Percentiles rank a stretch among this genome's conserved stretches.
Evolutionary conservation across 345 rosid genomes (phyloP).

Genomic region (Syzygium aqueum): DNA sequence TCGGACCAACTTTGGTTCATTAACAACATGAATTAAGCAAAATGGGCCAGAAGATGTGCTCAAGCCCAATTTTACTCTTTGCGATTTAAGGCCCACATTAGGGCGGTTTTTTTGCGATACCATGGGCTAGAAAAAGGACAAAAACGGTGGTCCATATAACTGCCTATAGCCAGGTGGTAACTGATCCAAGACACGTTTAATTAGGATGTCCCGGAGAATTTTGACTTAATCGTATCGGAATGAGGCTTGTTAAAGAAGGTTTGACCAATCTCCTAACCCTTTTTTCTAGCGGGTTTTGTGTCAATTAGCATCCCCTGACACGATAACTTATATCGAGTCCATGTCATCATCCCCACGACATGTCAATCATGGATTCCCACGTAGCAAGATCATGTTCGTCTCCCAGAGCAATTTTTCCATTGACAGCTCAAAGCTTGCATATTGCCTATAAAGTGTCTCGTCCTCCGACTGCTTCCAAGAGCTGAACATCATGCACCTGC

Average conservation of each 20-base stretch:
- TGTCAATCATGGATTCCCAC: not conserved
- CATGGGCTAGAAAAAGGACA: not conserved
- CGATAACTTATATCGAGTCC: not conserved
- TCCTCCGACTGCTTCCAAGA: too few relatives aligned
- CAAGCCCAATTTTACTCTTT: not conserved
- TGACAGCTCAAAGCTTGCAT: not conserved
- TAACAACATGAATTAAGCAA: not conserved
- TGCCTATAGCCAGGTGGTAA: not conserved
- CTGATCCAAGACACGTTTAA: too few relatives aligned
- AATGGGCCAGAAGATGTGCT: not conserved
- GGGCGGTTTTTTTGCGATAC: not conserved
- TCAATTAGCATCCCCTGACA: not conserved
- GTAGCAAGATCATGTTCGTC: rapidly evolving
- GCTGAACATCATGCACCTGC: not conserved
- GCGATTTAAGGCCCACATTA: too few relatives aligned
- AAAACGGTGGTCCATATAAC: not conserved
- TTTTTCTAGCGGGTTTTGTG: not conserved
- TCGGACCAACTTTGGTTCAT: not conserved
- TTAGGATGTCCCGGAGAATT: too few relatives aligned
- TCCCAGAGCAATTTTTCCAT: not conserved
- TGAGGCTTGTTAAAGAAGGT: too few relatives aligned
- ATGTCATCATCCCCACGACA: not conserved
- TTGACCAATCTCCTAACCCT: not conserved
- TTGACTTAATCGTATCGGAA: too few relatives aligned
- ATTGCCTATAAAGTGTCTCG: not conserved